These are phyloP conservation scores for Xylaria sp. DNA, from an alignment of 495 filamentous ascomycete species.

Conservation along the genomic window DNA sequence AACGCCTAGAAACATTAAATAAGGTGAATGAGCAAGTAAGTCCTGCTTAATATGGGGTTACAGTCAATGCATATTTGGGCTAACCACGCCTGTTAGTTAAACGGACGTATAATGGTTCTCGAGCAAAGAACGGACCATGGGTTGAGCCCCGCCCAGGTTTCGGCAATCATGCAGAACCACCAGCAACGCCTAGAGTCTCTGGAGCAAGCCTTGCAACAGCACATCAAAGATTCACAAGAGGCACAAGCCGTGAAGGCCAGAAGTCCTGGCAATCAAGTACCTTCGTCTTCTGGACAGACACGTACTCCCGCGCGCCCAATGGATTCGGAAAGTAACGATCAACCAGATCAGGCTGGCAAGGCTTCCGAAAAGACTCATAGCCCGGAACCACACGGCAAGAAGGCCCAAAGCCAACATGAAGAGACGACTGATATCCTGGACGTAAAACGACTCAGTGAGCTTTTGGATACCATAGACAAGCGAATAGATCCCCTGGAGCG, in stretches of 20 bases:
- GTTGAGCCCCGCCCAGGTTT: slow-evolving; percentile 24
- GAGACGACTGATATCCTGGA: not conserved
- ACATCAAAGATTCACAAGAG: slow-evolving; percentile 21
- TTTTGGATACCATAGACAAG: slow-evolving; percentile 14
- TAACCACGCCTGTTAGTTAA: slow-evolving; percentile 18
- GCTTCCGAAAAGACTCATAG: slow-evolving; percentile 6
- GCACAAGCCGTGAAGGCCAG: not conserved
- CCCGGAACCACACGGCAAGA: not conserved
- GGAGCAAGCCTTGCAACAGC: slow-evolving; percentile 21
- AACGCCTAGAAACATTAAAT: slow-evolving; percentile 16
- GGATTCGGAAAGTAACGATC: not conserved
- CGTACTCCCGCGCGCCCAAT: not conserved
- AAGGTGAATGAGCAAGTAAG: slow-evolving; percentile 28
- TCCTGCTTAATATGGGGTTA: not conserved
- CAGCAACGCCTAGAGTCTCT: slow-evolving; percentile 28
- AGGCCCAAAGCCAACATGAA: not conserved
- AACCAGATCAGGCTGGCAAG: slow-evolving; percentile 7
- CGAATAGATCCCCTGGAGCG: slow-evolving; percentile 19
- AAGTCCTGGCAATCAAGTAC: slow-evolving; percentile 9
- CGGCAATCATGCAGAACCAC: slow-evolving; percentile 28
- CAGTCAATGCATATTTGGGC: not conserved
- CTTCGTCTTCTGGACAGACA: not conserved
- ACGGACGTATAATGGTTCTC: slow-evolving; percentile 11
- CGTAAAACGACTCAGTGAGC: slow-evolving; percentile 13
- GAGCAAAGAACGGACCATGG: slow-evolving; percentile 26